These are phyloP conservation scores for Passalora sequoiae DNA, from an alignment of 2,329 filamentous ascomycete genomes.

Conservation along the genomic window DNA sequence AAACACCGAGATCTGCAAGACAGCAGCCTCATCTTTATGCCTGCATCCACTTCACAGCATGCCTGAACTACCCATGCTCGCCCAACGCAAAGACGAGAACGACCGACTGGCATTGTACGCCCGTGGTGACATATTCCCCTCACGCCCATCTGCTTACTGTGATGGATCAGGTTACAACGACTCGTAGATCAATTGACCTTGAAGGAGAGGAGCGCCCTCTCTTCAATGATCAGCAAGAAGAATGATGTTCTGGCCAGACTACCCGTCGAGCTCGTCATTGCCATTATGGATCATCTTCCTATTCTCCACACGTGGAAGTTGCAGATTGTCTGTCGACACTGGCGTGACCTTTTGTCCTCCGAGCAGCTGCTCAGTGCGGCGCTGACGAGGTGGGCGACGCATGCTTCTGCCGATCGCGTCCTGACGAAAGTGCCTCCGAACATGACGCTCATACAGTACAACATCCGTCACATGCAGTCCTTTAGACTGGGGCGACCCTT, in stretches of 20 bases:
- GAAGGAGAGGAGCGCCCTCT: constrained; percentile 12
- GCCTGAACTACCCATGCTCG: not conserved
- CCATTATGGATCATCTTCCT: constrained; percentile 31
- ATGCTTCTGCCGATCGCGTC: not conserved
- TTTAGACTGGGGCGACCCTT: not conserved
- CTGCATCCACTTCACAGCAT: not conserved
- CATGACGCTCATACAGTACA: not conserved
- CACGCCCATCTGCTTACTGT: constrained; percentile 2
- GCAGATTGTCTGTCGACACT: constrained; percentile 32
- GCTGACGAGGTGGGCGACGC: constrained; percentile 1
- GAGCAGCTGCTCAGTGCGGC: constrained; percentile 1
- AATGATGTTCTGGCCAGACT: constrained; percentile 35
- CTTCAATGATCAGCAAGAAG: constrained; percentile 9
- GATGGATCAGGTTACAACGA: constrained; percentile 11
- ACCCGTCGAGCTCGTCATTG: constrained; percentile 36
- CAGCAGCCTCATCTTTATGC: constrained; percentile 3
- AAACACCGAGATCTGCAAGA: not conserved
- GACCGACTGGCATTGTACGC: constrained; percentile 8
- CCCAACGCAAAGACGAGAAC: not conserved
- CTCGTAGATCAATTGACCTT: constrained; percentile 10
- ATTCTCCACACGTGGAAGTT: constrained; percentile 26
- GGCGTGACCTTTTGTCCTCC: constrained; percentile 31
- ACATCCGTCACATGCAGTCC: not conserved
- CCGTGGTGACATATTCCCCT: not conserved
- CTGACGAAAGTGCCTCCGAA: not conserved